Base-by-base conservation (phyloP, 768 basidiomycete genomes). In the Tricholoma saponaceum region DNA sequence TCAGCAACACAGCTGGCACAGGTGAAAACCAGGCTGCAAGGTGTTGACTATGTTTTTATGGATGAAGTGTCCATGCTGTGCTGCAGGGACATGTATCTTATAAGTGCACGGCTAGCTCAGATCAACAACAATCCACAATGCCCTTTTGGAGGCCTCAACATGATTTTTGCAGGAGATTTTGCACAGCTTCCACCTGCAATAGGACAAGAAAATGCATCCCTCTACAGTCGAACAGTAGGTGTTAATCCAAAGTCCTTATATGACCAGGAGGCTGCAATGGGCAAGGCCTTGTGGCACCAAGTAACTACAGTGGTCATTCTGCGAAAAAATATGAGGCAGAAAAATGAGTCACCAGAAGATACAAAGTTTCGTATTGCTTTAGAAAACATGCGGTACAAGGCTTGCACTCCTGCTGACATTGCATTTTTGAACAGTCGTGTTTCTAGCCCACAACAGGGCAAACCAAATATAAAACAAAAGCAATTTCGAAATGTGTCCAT, bases 121-220 rank as follows among this genome's bases (percentile, higher is more conserved):
- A 3, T 35, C 9, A 35, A 12, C 10, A 35, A 35, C 35, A 35
- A 35, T 30, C 35, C 35, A 12, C 13, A 12, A 35, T 14, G 12
- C 35, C 63, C 72, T 9, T 76, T 75, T 62, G 74, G 73, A 8
- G 72, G 74, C 0, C 55, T 73, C 5, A 73, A 70, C 39, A 67
- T 52, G 28, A 52, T 52, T 20, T 52, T 52, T 32, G 50, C 50
- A 13, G 50, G 50, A 3, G 28, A 51, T 30, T 51, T 51, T 30
- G 50, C 50, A 28, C 50, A 51, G 16, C 20, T 51, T 8, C 50
- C 50, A 9, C 50, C 50, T 32, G 28, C 20, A 3, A 30, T 30
- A 16, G 50, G 50, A 2, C 28, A 33, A 18, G 28, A 51, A n/a
- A 20, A 51, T 32, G 50, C 26, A 7, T 51, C 50, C 5, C 28